phyloP scores from a whole-genome alignment of 2,329 filamentous ascomycete species.

The Botrytis deweyae region DNA sequence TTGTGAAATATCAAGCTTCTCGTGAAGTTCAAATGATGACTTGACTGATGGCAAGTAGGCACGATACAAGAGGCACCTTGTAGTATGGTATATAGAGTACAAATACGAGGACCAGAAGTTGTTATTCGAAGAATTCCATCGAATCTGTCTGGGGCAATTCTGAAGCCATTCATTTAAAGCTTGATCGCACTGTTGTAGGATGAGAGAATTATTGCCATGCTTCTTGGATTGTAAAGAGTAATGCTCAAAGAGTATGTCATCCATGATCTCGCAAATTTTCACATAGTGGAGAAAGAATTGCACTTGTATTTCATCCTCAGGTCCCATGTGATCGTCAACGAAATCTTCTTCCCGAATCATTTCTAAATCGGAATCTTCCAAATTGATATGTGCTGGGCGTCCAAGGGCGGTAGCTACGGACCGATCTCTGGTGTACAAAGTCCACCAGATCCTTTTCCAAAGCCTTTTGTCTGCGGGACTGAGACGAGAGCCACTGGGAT shows the following conservation, averaged over 20 bases:
- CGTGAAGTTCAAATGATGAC: constrained; percentile 62
- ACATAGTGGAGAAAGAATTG: constrained; percentile 26
- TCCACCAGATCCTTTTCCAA: constrained; percentile 84
- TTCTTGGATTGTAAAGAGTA: constrained; percentile 93
- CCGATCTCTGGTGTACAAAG: constrained; percentile 87
- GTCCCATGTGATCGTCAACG: constrained; percentile 67
- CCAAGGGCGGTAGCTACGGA: constrained; percentile 93
- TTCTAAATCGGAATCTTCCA: constrained; percentile 94
- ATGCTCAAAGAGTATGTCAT: constrained; percentile 88
- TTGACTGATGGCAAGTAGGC: constrained; percentile 90
- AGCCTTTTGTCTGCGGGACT: constrained; percentile 80
- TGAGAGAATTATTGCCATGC: constrained; percentile 82
- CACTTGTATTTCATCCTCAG: constrained; percentile 20
- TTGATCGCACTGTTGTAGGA: constrained; percentile 95
- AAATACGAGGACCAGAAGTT: constrained; percentile 94
- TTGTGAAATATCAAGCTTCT: constrained; percentile 82
- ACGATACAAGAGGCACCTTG: constrained; percentile 86
- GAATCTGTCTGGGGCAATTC: constrained; percentile 91
- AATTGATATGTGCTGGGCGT: constrained; percentile 88
- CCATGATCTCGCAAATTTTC: constrained; percentile 83
- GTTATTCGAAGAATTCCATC: constrained; percentile 84
- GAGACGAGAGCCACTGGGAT: constrained; percentile 91
- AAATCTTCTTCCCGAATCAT: constrained; percentile 97
- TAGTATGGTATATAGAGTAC: constrained; percentile 95
- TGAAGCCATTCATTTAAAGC: constrained; percentile 95